These are phyloP conservation scores for Pogostemon cablin DNA, from an alignment of 257 asterid species.

Conservation along the genomic window DNA sequence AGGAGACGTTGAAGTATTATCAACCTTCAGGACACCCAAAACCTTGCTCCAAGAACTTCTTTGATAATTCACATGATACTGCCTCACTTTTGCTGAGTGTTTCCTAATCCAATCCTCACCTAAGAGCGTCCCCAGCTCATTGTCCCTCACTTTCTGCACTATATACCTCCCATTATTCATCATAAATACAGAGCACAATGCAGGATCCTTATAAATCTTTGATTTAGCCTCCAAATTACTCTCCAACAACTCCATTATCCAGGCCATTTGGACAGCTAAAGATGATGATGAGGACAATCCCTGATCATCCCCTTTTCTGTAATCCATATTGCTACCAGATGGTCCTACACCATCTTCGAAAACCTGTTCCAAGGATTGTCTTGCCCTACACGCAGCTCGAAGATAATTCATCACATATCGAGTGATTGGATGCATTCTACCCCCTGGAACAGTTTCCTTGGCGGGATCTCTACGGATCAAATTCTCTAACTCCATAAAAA, in stretches of 20 bases:
- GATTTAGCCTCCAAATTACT: conserved; percentile 91
- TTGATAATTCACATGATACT: conserved; percentile 79
- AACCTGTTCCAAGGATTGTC: conserved; percentile 76
- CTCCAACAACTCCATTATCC: conserved; percentile 95
- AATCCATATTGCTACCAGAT: conserved; percentile 45
- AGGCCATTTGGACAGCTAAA: conserved; percentile 69
- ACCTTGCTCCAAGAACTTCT: conserved; percentile 94
- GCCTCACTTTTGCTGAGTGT: conserved; percentile 75
- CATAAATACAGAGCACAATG: conserved; percentile 77
- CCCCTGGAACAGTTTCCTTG: conserved; percentile 82
- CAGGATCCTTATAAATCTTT: conserved; percentile 72
- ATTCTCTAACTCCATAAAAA: conserved; percentile 94
- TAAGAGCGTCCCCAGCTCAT: conserved; percentile 72
- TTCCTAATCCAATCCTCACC: conserved; percentile 94
- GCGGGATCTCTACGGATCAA: conserved; percentile 91
- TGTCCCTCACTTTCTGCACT: conserved; percentile 79
- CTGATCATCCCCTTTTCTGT: conserved; percentile 63
- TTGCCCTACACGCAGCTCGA: conserved; percentile 92
- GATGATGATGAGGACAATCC: conserved; percentile 59
- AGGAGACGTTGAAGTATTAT: conserved; percentile 58
- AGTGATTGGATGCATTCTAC: conserved; percentile 91
- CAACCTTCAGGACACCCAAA: conserved; percentile 69
- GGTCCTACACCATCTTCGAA: conserved; percentile 63
- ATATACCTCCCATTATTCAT: conserved; percentile 92
- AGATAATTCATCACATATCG: conserved; percentile 95